Base-by-base conservation (phyloP, 768 basidiomycete genomes). In the Dioszegia aurantiaca region DNA sequence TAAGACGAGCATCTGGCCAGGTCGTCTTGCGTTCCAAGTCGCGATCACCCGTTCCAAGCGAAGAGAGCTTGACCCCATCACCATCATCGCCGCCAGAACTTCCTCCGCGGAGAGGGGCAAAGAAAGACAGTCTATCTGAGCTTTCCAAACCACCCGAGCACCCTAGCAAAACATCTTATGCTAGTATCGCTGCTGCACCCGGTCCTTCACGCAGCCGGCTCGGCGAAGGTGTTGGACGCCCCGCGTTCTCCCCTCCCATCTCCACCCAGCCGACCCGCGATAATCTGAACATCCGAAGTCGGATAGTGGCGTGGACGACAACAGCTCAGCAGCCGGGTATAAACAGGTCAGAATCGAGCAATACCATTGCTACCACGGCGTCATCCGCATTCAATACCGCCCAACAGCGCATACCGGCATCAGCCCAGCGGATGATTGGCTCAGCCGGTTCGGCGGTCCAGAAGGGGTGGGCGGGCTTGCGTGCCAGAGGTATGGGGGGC, bases 391-490 rank as follows among this genome's bases (percentile, higher is more conserved):
- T 46, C 11, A 21, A 37, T 10, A 17, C 40, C 2, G 57, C 48
- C 9, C 41, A 48, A 14, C 68, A 68, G 42, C 46, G 69, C 14
- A 27, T 68, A 10, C 67, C 70, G 2, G 44, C 56, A 19, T 63
- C 65, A 2, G 68, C 71, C 16, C 69, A 70, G 36, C 46, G 60
- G 30, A 62, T 70, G 12, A 37, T 73, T 1, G 68, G 67, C 5
- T 65, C 59, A 42, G 71, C 71, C 37, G 69, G 69, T 5, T 70
- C 68, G 33, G 71, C 69, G 5, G 71, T 73, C 10, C 62, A 64
- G 58, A 69, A 70, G 53, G 65, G 68, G 26, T 73, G 71, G 71
- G 68, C 68, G 4, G 71, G 71, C 9, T 37, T 73, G 16, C 33
- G 71, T 17, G 61, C 68, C 12, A 40, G 68, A 33, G 68, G 71